Evolutionary conservation across 257 asterid genomes (phyloP), one percentile per base, ranked within the genome.

Genomic region (Gentiana dahurica): DNA sequence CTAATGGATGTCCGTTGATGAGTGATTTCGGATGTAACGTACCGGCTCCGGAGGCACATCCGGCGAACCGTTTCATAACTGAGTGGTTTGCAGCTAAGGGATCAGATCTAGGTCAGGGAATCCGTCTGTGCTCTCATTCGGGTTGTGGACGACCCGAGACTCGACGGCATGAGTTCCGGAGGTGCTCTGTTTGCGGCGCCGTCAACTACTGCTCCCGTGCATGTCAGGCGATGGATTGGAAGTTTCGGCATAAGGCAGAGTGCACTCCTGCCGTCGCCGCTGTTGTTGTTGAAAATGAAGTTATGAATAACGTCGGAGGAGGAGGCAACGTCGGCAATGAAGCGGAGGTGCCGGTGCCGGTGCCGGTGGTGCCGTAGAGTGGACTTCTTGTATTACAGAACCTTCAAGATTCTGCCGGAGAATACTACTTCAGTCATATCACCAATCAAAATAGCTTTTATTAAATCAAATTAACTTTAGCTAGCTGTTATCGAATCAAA

Each of bases 121-220:
- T 83, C 43, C 83, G 95, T 0, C 36, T 83, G 13, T 91, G 98
- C 50, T 85, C 94, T 0, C 94, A 91, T 71, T 37, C 75, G 73
- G 88, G 97, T 12, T 91, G 98, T 51, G 98, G 98, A 39, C 49
- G 97, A 56, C 93, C 96, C 60, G 98, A 91, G 78, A 81, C 90
- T 0, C 57, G 98, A 61, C 66, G 76, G 65, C 94, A 85, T 5
- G 98, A 91, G 75, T 91, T 87, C 61, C 84, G 97, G 5, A 73
- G 96, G 64, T 91, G 98, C 58, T 83, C 94, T 0, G 94, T 87
- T 53, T 91, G 98, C 65, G 94, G 96, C 10, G 76, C 83, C 1
- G 96, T 85, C 68, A 91, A 85, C 63, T 91, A 91, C 45, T 91
- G 98, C 79, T 91, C 98, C 12, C 94, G 96, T 51, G 96, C 96